Evolutionary conservation across 176 grass and related monocot genomes (phyloP), one percentile per base, ranked within the genome.

Genomic region (Aegilops bicornis): DNA sequence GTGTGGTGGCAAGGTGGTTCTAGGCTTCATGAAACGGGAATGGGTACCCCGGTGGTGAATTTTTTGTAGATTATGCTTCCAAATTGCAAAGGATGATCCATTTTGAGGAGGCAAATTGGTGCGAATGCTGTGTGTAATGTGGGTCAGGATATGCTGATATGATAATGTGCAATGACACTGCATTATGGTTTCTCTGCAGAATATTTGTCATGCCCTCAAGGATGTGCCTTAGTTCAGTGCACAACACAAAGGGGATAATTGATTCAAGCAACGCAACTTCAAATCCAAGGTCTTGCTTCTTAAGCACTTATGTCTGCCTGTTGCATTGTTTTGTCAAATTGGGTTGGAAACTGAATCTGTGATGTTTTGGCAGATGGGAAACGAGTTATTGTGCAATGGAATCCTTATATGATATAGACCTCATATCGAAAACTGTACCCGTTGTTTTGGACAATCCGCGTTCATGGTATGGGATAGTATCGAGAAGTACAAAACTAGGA

Each of bases 201-300:
- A 78, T 95, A 58, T 95, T 95, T 77, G 96, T 98, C 63, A 94
- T 98, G 91, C 96, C 96, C 52, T 88, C 96, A 37, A 92, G 88
- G 84, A 95, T 95, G 93, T 95, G 93, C 64, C 86, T 98, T 64
- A 98, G 73, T 84, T 86, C 90, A 54, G 91, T 88, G 82, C 96
- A 98, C 86, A 95, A 95, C 66, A 86, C 84, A 36, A 98, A 94
- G 64, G 93, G 90, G n/a, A 77, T 89, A 36, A 88, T 95, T 17
- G 84, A 86, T 29, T 20, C 86, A 64, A 84, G 87, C 77, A 89
- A 86, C 73, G 79, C 59, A 63, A 84, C 76, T 73, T 78, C 81
- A 69, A 82, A 85, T 30, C 69, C 86, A 76, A 92, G 90, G 93
- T 98, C 47, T 75, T 27, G 76, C 73, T 86, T 65, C 90, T 79